Conservation (phyloP, 2,329 filamentous ascomycete species). For the Penicillium corylophilum region DNA sequence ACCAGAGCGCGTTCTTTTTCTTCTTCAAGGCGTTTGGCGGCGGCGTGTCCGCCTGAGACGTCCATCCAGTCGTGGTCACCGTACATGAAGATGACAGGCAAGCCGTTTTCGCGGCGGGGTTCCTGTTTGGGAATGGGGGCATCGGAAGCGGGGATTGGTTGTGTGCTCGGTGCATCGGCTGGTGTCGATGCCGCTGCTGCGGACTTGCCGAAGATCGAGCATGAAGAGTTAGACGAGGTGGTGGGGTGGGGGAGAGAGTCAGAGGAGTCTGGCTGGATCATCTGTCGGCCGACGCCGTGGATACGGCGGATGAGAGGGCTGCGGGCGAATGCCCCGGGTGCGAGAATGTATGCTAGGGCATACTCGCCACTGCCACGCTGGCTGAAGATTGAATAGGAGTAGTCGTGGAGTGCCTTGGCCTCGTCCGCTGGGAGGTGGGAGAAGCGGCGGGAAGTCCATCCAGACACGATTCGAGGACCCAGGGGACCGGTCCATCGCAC, state of each 20-base stretch:
- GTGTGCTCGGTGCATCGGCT: constrained; percentile 8
- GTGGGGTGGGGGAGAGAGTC: constrained; percentile 14
- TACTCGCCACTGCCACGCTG: constrained; percentile 93
- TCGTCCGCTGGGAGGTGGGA: constrained; percentile 80
- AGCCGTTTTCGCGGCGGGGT: constrained; percentile 58
- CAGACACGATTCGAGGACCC: constrained; percentile 86
- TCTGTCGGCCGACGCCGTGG: constrained; percentile 78
- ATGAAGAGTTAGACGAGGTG: constrained; percentile 14
- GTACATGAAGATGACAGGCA: constrained; percentile 91
- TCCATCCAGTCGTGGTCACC: constrained; percentile 99
- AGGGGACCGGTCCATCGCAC: constrained; percentile 85
- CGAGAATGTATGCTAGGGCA: constrained; percentile 85
- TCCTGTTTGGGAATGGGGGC: constrained; percentile 12
- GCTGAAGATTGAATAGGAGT: constrained; percentile 90
- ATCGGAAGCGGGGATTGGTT: constrained; percentile 11
- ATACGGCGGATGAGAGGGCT: constrained; percentile 85
- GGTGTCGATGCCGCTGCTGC: neutral
- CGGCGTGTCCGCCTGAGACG: constrained; percentile 75
- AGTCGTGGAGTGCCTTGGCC: constrained; percentile 82
- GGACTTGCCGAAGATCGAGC: constrained; percentile 15
- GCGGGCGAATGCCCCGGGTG: constrained; percentile 88
- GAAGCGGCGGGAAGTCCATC: constrained; percentile 92
- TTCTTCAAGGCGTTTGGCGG: constrained; percentile 74
- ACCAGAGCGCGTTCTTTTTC: constrained; percentile 61
- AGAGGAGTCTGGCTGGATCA: constrained; percentile 35